These are phyloP conservation scores for Tulasnella sp. DNA, from an alignment of 768 basidiomycete species.

Conservation along the genomic window DNA sequence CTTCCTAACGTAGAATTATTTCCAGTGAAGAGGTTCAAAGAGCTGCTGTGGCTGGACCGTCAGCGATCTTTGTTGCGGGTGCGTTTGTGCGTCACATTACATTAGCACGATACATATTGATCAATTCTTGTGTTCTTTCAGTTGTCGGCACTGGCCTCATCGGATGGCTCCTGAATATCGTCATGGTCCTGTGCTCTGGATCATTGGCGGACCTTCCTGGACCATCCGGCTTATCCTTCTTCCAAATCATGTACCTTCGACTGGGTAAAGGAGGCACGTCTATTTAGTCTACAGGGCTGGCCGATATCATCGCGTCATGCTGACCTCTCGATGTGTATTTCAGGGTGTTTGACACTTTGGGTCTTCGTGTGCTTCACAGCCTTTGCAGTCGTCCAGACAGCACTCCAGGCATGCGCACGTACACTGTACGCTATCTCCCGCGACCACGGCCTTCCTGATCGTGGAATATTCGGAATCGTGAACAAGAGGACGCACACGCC, in stretches of 20 bases:
- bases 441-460: slow-evolving; percentile 68
- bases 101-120: too few relatives aligned
- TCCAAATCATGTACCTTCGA: slow-evolving; percentile 61
- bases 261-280: slow-evolving; percentile 69
- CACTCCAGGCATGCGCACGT: slow-evolving; percentile 71
- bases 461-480: slow-evolving; percentile 63
- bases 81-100: too few relatives aligned
- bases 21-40: slow-evolving; percentile 69
- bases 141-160: slow-evolving; percentile 66
- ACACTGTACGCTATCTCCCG: slow-evolving; percentile 79
- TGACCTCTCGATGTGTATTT: neutral
- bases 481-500: slow-evolving; percentile 57
- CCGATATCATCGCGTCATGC: too few relatives aligned
- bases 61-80: slow-evolving; percentile 51
- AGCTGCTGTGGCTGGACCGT: slow-evolving; percentile 61
- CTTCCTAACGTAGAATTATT: too few relatives aligned
- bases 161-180: slow-evolving; percentile 82
- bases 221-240: slow-evolving; percentile 46
- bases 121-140: slow-evolving; percentile 20
- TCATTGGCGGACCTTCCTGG: slow-evolving; percentile 58
- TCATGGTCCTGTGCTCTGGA: slow-evolving; percentile 74
- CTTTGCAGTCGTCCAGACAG: slow-evolving; percentile 67
- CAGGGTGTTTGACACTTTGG: slow-evolving; percentile 24
- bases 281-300: neutral
- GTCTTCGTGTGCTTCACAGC: slow-evolving; percentile 73